Conservation (phyloP, 2,329 filamentous ascomycete genomes). For the Calonectria montana region DNA sequence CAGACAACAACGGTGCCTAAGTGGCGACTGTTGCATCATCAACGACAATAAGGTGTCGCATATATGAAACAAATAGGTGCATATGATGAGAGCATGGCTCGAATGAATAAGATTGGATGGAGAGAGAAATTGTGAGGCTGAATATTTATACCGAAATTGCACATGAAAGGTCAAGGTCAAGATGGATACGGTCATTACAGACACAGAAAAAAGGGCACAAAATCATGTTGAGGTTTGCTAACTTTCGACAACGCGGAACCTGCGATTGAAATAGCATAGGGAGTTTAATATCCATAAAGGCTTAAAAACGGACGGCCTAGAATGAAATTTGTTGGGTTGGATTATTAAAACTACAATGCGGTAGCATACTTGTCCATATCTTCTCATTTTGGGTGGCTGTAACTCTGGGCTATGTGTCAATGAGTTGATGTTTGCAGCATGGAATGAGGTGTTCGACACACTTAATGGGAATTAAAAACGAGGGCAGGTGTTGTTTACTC, state of each 20-base stretch:
- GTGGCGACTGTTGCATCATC: not conserved
- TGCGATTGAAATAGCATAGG: not conserved
- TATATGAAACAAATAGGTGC: not conserved
- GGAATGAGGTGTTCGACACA: no score
- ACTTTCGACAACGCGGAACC: not conserved
- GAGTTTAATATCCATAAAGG: not conserved
- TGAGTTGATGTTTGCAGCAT: no score
- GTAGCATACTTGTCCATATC: not conserved
- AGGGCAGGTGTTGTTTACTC: no score
- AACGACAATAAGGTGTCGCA: not conserved
- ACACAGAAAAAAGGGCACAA: not conserved
- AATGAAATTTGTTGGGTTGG: not conserved
- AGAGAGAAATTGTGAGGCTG: not conserved
- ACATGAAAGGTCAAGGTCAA: not conserved
- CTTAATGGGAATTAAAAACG: no score
- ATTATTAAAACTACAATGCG: not conserved
- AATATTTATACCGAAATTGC: not conserved
- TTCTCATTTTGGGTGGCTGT: not conserved
- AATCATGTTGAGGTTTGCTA: not conserved
- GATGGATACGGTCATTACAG: not conserved
- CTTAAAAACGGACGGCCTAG: not conserved
- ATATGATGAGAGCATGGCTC: not conserved
- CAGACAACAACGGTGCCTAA: conserved; percentile 50
- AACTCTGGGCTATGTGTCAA: no score
- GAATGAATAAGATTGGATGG: not conserved